A percentile compares a stretch with the other conserved stretches of the same genome.
These are phyloP conservation scores for Syzygium aqueum DNA, from an alignment of 345 rosid genomes.

Conservation along the genomic window DNA sequence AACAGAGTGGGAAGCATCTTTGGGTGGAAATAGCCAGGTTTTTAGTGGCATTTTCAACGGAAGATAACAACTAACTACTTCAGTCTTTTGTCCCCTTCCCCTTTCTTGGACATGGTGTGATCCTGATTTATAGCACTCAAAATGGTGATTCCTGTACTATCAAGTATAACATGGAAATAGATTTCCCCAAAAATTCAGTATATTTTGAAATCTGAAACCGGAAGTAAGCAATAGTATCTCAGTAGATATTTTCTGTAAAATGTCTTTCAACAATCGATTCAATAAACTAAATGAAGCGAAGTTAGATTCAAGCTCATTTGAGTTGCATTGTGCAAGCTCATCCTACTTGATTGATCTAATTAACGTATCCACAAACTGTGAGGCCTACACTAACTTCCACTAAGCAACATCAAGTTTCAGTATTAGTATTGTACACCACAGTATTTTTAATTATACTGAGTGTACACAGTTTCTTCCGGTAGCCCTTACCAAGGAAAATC, in stretches of 20 bases:
- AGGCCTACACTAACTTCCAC: not conserved
- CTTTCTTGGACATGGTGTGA: not conserved
- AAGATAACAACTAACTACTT: conserved; percentile 17
- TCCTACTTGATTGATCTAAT: not conserved
- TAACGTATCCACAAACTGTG: not conserved
- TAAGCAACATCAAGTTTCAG: not conserved
- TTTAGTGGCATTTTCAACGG: conserved; percentile 45
- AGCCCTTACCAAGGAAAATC: not conserved
- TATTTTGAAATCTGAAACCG: not conserved
- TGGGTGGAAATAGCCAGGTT: conserved; percentile 49
- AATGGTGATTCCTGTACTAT: not conserved
- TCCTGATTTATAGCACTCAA: not conserved
- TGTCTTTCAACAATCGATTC: not conserved
- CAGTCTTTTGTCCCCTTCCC: not conserved
- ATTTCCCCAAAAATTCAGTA: not conserved
- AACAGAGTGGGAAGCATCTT: conserved; percentile 54
- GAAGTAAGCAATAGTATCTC: not conserved
- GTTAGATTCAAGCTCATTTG: not conserved
- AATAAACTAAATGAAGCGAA: not conserved
- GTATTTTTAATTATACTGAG: not conserved
- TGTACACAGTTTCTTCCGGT: not conserved
- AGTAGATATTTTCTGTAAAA: not conserved
- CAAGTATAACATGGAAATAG: not conserved
- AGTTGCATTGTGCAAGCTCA: not conserved
- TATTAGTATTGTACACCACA: not conserved